Conservation (phyloP, 345 rosid species). For the Ricinus communis region DNA sequence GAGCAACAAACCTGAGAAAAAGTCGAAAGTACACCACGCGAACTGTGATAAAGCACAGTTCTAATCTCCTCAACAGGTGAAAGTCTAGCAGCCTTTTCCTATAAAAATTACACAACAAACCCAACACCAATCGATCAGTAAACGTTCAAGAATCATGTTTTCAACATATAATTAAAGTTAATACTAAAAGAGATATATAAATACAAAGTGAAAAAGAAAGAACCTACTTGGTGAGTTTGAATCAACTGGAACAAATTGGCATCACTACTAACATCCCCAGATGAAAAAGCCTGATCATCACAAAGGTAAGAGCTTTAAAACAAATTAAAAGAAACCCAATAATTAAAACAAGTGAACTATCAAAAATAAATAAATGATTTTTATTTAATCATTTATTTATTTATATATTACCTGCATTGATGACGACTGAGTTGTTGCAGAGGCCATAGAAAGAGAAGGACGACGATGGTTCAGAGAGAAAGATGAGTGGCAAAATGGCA, state of each 20-base stretch:
- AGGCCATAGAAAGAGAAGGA: conserved; percentile 58
- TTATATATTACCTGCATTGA: conserved; percentile 43
- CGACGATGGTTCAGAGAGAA: conserved; percentile 16
- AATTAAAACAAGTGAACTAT: background rate
- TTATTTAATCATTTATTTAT: background rate
- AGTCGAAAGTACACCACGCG: conserved; percentile 76
- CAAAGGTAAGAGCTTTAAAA: background rate
- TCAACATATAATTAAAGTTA: too few relatives aligned
- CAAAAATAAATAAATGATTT: background rate
- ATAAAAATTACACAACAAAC: conserved; percentile 22
- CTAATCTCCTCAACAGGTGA: conserved; percentile 73
- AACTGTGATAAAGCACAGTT: conserved; percentile 60
- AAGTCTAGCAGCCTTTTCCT: conserved; percentile 87
- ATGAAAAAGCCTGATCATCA: conserved; percentile 49
- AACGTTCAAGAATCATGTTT: background rate
- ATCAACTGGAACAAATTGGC: conserved; percentile 63
- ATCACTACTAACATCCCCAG: conserved; percentile 50
- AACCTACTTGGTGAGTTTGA: conserved; percentile 72
- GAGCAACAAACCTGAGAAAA: conserved; percentile 68
- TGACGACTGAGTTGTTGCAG: conserved; percentile 54
- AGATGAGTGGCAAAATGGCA: conserved; percentile 32
- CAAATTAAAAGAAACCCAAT: background rate
- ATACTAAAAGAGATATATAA: background rate
- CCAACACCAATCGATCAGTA: conserved; percentile 12
- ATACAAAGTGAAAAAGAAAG: background rate